Conservation (phyloP, 306 rosid species). For the Prunus mongolica region DNA sequence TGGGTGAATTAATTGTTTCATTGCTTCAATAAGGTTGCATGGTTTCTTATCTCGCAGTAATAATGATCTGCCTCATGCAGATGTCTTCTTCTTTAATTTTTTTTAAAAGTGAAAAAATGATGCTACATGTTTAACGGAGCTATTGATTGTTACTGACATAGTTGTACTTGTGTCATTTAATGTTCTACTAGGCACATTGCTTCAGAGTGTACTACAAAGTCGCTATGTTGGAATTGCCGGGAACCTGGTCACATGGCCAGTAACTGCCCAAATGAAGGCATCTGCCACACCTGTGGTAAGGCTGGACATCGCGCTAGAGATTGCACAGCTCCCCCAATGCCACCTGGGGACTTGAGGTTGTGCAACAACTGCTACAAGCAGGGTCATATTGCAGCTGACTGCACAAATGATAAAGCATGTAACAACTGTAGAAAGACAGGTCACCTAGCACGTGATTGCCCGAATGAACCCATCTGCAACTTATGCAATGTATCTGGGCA, state of each 20-base stretch:
- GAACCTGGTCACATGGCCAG: conserved; percentile 98
- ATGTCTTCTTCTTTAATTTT: background rate
- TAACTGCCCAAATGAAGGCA: conserved; percentile 88
- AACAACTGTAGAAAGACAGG: conserved; percentile 97
- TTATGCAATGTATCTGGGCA: conserved; percentile 95
- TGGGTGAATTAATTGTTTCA: background rate
- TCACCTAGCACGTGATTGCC: conserved; percentile 97
- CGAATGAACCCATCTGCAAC: conserved; percentile 90
- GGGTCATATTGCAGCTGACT: conserved; percentile 95
- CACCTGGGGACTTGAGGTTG: conserved; percentile 89
- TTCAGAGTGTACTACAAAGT: conserved; percentile 90
- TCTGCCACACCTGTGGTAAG: conserved; percentile 98
- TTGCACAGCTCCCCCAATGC: conserved; percentile 76
- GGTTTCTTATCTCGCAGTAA: background rate
- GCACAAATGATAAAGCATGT: conserved; percentile 98
- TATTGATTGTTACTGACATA: background rate
- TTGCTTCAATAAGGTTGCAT: background rate
- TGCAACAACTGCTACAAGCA: conserved; percentile 98
- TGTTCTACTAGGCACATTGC: conserved; percentile 77
- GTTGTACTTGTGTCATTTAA: background rate
- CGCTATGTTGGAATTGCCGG: conserved; percentile 96
- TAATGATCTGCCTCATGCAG: background rate
- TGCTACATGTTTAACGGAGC: background rate
- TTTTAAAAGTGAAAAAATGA: background rate
- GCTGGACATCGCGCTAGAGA: conserved; percentile 95